Evolutionary conservation across 345 rosid genomes (phyloP).

Genomic region (Isatis tinctoria): DNA sequence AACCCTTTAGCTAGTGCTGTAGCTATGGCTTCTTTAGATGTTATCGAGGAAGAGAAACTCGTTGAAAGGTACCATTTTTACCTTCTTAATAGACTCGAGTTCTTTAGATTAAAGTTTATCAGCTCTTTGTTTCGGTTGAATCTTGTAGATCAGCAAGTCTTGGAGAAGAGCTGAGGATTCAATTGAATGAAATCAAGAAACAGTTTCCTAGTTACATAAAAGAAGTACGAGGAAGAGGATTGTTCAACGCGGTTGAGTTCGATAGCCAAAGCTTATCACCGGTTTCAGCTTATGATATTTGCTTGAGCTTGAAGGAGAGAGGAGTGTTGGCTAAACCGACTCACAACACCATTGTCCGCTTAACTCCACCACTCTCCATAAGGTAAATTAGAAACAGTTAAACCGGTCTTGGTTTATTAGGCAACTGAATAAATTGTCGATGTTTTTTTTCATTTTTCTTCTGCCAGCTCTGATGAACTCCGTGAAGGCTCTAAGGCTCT

Average conservation of each 20-base stretch:
- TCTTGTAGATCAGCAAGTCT: conserved; percentile 51
- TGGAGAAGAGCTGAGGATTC: conserved; percentile 64
- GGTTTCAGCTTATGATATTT: conserved; percentile 83
- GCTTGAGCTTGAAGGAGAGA: conserved; percentile 83
- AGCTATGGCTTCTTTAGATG: conserved; percentile 83
- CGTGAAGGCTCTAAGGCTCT: conserved; percentile 65
- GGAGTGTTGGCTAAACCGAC: conserved; percentile 97
- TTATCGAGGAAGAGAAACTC: conserved; percentile 69
- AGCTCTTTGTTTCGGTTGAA: conserved; percentile 1
- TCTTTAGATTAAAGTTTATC: not conserved
- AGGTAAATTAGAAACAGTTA: conserved; percentile 59
- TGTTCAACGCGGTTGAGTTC: conserved; percentile 91
- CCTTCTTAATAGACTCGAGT: not conserved
- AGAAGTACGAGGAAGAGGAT: conserved; percentile 91
- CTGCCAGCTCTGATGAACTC: conserved; percentile 70
- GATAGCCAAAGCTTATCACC: conserved; percentile 49
- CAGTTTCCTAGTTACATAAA: conserved; percentile 65
- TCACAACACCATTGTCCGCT: conserved; percentile 78
- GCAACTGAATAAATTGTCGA: not conserved
- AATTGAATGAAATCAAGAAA: conserved; percentile 50
- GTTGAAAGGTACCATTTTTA: conserved; percentile 51
- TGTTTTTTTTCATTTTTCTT: not conserved
- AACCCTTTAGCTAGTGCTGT: conserved; percentile 96
- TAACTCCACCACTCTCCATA: conserved; percentile 90
- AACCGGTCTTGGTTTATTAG: not conserved